These are phyloP conservation scores for Trametes gibbosa DNA, from an alignment of 768 basidiomycete species.

Conservation along the genomic window DNA sequence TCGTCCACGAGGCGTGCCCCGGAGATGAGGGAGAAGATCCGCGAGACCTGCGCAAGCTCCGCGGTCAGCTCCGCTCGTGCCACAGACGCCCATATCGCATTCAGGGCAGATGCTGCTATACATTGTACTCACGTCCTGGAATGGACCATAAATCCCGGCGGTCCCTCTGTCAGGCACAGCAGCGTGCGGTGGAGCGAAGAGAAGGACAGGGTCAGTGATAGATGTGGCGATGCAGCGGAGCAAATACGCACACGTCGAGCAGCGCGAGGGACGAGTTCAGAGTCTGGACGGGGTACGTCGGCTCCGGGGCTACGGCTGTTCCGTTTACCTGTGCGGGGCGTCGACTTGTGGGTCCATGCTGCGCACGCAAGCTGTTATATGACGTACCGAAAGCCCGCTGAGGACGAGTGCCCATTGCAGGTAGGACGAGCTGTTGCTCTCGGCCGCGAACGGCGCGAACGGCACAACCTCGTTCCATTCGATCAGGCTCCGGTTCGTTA, in stretches of 20 bases:
- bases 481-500: constrained; percentile 56
- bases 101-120: neutral
- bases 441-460: constrained; percentile 61
- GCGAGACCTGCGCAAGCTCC: constrained; percentile 50
- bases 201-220: neutral
- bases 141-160: constrained; percentile 72
- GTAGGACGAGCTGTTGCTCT: constrained; percentile 64
- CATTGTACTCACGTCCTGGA: constrained; percentile 56
- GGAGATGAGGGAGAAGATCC: constrained; percentile 57
- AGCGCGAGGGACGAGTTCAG: constrained; percentile 61
- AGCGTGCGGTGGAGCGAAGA: neutral
- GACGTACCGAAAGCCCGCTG: constrained; percentile 49
- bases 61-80: neutral
- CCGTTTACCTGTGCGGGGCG: constrained; percentile 50
- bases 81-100: constrained; percentile 12
- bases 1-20: constrained; percentile 67
- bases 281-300: constrained; percentile 61
- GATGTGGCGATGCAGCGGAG: neutral
- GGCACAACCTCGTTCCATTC: constrained; percentile 75
- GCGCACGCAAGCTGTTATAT: constrained; percentile 6
- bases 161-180: constrained; percentile 50
- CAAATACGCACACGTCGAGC: constrained; percentile 61
- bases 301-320: constrained; percentile 47
- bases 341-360: constrained; percentile 1
- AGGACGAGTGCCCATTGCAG: constrained; percentile 74